These are phyloP conservation scores for Magnolia officinalis DNA, from an alignment of 164 flowering plant genomes.

Conservation along the genomic window DNA sequence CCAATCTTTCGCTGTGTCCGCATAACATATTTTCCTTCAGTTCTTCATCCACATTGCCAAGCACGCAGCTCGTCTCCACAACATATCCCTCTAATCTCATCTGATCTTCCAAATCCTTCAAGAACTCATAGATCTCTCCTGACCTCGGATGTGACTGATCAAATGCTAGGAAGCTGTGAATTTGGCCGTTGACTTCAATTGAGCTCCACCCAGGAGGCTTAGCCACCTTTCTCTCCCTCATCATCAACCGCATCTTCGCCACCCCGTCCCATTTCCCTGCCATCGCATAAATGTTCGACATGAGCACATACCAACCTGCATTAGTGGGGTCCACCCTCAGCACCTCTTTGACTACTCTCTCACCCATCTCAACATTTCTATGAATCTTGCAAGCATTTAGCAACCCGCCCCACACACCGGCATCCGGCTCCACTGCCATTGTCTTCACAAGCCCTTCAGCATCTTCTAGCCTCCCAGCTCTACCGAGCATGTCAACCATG, in stretches of 20 bases:
- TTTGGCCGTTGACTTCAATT: constrained; percentile 8
- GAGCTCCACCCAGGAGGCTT: constrained; percentile 16
- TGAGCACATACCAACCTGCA: constrained; percentile 18
- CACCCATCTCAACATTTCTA: constrained; percentile 12
- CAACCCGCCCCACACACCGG: constrained; percentile 17
- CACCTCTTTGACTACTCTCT: constrained; percentile 13
- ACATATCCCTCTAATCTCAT: constrained; percentile 17
- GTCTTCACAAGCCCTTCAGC: constrained; percentile 13
- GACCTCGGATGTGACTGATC: constrained; percentile 14
- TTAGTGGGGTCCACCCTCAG: constrained; percentile 12
- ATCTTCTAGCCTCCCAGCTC: constrained; percentile 16
- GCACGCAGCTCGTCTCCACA: constrained; percentile 7
- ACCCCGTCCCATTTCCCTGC: constrained; percentile 10
- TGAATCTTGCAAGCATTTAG: constrained; percentile 17
- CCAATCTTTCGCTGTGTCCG: constrained; percentile 15
- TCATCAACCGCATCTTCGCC: constrained; percentile 10
- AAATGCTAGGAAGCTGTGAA: constrained; percentile 11
- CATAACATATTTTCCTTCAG: constrained; percentile 12
- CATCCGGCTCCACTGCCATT: constrained; percentile 13
- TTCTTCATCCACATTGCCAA: constrained; percentile 11
- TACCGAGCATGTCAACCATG: constrained; percentile 17
- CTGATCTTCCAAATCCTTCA: constrained; percentile 11
- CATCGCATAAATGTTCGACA: constrained; percentile 14
- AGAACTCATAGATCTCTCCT: constrained; percentile 6
- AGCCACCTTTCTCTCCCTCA: constrained; percentile 7